phyloP scores from a whole-genome alignment of 176 grass and related monocot species.

The Zoysia pacifica region DNA sequence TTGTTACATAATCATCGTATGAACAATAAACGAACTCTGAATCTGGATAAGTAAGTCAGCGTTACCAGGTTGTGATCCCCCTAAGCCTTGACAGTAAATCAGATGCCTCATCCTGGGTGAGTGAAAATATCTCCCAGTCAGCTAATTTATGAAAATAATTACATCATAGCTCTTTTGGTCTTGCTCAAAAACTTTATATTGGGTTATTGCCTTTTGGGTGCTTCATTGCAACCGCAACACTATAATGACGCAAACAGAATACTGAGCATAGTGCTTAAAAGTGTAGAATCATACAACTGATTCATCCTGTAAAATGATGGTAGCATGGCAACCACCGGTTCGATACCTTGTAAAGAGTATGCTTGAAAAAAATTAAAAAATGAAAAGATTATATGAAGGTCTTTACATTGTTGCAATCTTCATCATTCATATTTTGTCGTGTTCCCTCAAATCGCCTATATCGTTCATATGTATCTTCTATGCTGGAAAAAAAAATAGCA shows the following conservation, averaged over 20 bases:
- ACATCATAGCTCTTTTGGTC: neutral
- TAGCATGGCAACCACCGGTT: neutral
- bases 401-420: constrained; percentile 43
- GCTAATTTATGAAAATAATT: constrained; percentile 25
- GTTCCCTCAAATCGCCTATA: constrained; percentile 41
- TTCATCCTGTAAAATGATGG: neutral
- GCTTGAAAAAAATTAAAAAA: neutral
- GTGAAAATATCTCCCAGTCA: constrained; percentile 27
- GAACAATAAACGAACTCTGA: neutral
- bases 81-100: constrained; percentile 37
- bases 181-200: neutral
- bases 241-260: neutral
- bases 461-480: constrained; percentile 53
- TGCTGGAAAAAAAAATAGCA: constrained; percentile 47
- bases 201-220: neutral
- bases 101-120: constrained; percentile 34
- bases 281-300: neutral
- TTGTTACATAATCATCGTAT: constrained; percentile 8
- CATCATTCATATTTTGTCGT: constrained; percentile 30
- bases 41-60: constrained; percentile 6
- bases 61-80: constrained; percentile 51
- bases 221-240: neutral
- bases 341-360: constrained; percentile 13
- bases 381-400: neutral
- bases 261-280: neutral